A percentile compares a stretch with the other conserved stretches of the same genome.
Evolutionary conservation across 1,284 basidiomycete species (phyloP).

Genomic region (Ustilago loliicola): DNA sequence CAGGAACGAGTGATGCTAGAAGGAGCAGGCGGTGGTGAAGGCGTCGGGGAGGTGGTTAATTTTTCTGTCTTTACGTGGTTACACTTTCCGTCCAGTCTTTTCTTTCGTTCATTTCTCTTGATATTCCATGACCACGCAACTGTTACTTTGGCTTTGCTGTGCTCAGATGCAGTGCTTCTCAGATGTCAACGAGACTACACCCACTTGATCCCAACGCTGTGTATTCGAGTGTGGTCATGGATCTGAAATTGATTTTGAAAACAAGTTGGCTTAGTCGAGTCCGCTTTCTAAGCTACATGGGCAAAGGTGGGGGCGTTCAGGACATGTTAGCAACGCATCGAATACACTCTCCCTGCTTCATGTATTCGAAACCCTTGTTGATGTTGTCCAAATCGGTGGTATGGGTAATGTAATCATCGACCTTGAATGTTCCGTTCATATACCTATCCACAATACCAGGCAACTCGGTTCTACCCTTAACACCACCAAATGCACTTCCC

Average conservation of each 20-base stretch:
- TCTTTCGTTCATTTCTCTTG: too few relatives aligned
- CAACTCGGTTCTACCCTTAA: constrained; percentile 92
- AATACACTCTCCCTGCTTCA: constrained; percentile 94
- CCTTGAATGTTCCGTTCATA: constrained; percentile 67
- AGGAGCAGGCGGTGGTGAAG: background rate
- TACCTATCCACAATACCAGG: constrained; percentile 68
- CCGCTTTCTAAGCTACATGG: background rate
- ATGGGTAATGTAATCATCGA: constrained; percentile 72
- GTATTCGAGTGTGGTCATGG: too few relatives aligned
- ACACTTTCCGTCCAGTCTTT: too few relatives aligned
- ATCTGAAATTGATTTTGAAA: background rate
- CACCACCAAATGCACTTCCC: constrained; percentile 95
- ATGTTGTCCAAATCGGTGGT: constrained; percentile 78
- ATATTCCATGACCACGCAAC: too few relatives aligned
- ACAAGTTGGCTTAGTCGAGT: background rate
- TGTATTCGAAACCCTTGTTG: constrained; percentile 90
- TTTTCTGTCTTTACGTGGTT: constrained; percentile 1
- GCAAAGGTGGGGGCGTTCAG: background rate
- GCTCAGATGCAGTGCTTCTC: too few relatives aligned
- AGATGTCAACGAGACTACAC: too few relatives aligned
- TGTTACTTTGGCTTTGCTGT: too few relatives aligned
- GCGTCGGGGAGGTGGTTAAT: background rate
- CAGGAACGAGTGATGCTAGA: constrained; percentile 2
- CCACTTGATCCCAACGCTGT: too few relatives aligned
- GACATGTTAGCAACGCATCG: constrained; percentile 75